Evolutionary conservation across 169 alveolate genomes (phyloP), one percentile per base, ranked within the genome.

Genomic region (Eimeria zaria): DNA sequence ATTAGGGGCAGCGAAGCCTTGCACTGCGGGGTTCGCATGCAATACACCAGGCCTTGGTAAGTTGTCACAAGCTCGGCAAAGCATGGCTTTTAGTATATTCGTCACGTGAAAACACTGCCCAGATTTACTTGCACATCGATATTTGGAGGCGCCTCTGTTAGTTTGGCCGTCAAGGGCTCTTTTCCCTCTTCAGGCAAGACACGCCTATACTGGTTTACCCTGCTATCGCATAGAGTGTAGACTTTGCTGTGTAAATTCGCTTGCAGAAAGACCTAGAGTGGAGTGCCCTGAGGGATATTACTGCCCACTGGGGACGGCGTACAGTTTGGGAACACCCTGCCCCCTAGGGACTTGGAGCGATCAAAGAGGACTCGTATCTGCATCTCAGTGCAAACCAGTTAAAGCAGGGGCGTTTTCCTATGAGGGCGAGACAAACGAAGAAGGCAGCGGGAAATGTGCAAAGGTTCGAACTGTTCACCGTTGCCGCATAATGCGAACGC

Each of bases 281-380:
- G 73, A 87, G 62, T 87, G 93, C 83, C 93, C 93, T 41, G 93
- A 46, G 71, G 93, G 93, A 39, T 24, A 69, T 36, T 87, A 87
- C 36, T 87, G 93, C 81, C 93, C 93, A 39, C 51, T 60, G 81
- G 93, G 93, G 39, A 87, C 93, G 51, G 93, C 93, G n/a, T 60
- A 24, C 18, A 22, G 67, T 39, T 24, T 36, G 39, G 93, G 93
- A 22, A 87, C 71, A 0, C 93, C 93, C 20, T 87, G 93, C 71
- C 93, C 93, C 39, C 51, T 55, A 48, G 93, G 93, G 46, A 87
- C 93, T 6, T 87, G 93, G 93, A 87, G 93, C 33, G 24, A 62
- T 44, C 58, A 20, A 44, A 62, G 7, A 51, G 93, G 93, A 20
- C 93, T 87, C 27, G 93, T 55, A 16, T 87, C 93, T 36, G 39